Conservation (phyloP, 306 rosid species). For the Inga laurina region DNA sequence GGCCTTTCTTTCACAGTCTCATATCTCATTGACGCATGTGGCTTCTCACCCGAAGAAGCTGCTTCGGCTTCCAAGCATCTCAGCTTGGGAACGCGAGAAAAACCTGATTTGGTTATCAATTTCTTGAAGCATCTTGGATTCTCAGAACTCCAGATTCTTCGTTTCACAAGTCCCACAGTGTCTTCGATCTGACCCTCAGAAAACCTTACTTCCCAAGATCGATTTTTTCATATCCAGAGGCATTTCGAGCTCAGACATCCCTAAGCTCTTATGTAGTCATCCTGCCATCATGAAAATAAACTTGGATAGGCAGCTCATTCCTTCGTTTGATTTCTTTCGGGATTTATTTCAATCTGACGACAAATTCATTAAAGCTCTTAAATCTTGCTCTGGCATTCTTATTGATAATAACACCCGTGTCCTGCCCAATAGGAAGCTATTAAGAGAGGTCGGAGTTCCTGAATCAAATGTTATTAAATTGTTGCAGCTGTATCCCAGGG, state of each 20-base stretch:
- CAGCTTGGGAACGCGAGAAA: neutral
- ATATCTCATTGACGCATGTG: conserved; percentile 1
- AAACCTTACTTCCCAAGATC: neutral
- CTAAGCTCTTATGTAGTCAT: neutral
- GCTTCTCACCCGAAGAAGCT: conserved; percentile 2
- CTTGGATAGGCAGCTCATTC: neutral
- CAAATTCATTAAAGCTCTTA: neutral
- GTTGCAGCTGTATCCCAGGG: conserved; percentile 21
- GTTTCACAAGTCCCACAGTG: neutral
- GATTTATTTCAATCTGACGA: neutral
- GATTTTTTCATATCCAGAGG: conserved; percentile 29
- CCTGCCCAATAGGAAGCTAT: neutral
- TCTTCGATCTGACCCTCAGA: neutral
- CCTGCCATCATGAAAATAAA: neutral
- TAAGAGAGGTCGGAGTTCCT: conserved; percentile 5
- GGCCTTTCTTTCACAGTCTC: neutral
- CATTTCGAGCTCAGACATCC: neutral
- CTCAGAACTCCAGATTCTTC: neutral
- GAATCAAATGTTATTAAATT: conserved; percentile 11
- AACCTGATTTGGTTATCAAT: neutral
- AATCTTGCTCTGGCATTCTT: neutral
- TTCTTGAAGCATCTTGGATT: conserved; percentile 10
- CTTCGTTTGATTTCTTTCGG: conserved; percentile 3
- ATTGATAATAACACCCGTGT: neutral
- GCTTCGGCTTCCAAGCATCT: neutral